These are phyloP conservation scores for Arthroderma sp. DNA, from an alignment of 2,329 filamentous ascomycete species.

Conservation along the genomic window DNA sequence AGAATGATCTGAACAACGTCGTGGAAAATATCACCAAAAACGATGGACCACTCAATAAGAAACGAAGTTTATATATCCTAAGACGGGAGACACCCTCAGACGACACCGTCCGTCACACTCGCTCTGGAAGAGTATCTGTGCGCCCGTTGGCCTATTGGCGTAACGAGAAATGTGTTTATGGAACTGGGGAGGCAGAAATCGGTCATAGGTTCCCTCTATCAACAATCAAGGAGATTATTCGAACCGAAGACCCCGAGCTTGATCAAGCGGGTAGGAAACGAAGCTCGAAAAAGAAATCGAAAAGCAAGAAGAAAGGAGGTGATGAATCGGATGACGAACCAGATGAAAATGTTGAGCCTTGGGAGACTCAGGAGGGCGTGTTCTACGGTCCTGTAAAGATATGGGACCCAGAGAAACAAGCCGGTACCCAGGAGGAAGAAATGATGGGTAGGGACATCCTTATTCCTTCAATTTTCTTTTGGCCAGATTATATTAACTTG, in stretches of 20 bases:
- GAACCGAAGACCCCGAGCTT: slow-evolving; percentile 51
- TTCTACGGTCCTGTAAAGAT: slow-evolving; percentile 34
- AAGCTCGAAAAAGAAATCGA: slow-evolving; percentile 27
- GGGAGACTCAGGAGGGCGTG: slow-evolving; percentile 33
- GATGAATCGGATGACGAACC: slow-evolving; percentile 31
- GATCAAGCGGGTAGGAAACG: slow-evolving; percentile 23
- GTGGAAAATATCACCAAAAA: slow-evolving; percentile 35
- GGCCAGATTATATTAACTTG: background rate
- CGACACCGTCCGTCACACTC: slow-evolving; percentile 49
- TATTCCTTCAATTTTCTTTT: background rate
- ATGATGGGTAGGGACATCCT: slow-evolving; percentile 26
- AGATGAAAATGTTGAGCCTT: slow-evolving; percentile 30
- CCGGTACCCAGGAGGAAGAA: slow-evolving; percentile 29
- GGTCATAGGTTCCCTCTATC: slow-evolving; percentile 52
- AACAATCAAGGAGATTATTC: slow-evolving; percentile 64
- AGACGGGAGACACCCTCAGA: slow-evolving; percentile 42
- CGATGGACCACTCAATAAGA: slow-evolving; percentile 34
- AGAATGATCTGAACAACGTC: slow-evolving; percentile 30
- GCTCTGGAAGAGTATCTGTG: slow-evolving; percentile 67
- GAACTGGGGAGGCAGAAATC: slow-evolving; percentile 46
- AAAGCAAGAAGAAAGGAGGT: slow-evolving; percentile 26
- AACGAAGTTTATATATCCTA: slow-evolving; percentile 39
- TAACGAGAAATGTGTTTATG: slow-evolving; percentile 65
- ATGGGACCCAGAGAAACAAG: slow-evolving; percentile 33
- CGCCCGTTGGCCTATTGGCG: slow-evolving; percentile 76